Evolutionary conservation across 768 basidiomycete species (phyloP).

Genomic region (Kwoniella bestiolae): DNA sequence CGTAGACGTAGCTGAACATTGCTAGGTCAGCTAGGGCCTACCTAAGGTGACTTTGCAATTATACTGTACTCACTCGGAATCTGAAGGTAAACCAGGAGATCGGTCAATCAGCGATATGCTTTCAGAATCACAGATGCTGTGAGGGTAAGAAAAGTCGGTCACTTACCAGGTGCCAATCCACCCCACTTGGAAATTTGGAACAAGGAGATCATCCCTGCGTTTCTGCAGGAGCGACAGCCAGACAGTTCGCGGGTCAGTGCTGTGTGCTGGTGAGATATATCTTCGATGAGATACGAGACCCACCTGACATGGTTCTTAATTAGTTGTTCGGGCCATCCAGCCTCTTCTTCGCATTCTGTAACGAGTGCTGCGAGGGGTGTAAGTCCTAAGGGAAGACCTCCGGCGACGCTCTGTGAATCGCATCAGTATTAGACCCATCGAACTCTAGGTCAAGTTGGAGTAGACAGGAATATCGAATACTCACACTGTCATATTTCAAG

Average conservation of each 20-base stretch:
- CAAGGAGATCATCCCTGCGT: conserved; percentile 65
- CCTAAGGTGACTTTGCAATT: too few relatives aligned
- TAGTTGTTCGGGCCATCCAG: conserved; percentile 70
- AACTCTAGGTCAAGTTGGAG: not conserved
- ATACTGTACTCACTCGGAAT: not conserved
- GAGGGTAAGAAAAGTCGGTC: too few relatives aligned
- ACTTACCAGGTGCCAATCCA: conserved; percentile 6
- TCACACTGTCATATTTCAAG: conserved; percentile 77
- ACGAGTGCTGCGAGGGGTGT: conserved; percentile 72
- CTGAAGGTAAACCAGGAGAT: not conserved
- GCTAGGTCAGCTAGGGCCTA: conserved; percentile 17
- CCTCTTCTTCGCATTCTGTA: conserved; percentile 93
- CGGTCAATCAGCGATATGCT: not conserved
- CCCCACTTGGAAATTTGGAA: conserved; percentile 9
- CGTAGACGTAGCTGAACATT: conserved; percentile 73
- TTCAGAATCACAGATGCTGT: not conserved
- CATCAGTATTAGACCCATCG: not conserved
- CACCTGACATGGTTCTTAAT: conserved; percentile 66
- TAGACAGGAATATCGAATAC: not conserved
- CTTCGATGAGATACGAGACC: conserved; percentile 1
- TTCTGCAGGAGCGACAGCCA: conserved; percentile 64
- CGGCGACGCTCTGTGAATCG: conserved; percentile 63
- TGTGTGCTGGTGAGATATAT: too few relatives aligned
- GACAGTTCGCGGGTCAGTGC: too few relatives aligned
- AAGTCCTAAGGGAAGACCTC: conserved; percentile 86